Base-by-base conservation (phyloP, 129 eudicot genomes). In the Artemisia argyi region DNA sequence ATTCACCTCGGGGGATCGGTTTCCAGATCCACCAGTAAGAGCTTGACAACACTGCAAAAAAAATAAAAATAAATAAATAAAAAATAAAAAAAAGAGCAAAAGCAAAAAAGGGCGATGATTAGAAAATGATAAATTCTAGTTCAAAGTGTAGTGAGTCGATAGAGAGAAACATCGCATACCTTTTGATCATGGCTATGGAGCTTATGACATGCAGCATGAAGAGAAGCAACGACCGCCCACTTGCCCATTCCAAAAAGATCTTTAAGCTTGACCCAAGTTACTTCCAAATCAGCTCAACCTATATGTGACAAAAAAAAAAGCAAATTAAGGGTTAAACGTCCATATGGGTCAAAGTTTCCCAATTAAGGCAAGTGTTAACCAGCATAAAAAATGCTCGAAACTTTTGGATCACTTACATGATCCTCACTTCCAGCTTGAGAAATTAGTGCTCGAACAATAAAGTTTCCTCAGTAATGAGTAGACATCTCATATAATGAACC, bases 401-500 rank as follows among this genome's bases (percentile, higher is more conserved):
- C 14, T 14, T 17, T 47, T 39, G 26, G 5, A 54, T 20, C 62
- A 71, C 96, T 75, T 89, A 94, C 98, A 69, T 94, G 96, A 79
- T 76, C 83, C 57, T 82, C 80, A 64, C 56, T 78, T 82, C 83
- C 83, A 69, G 97, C 87, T 69, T 94, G 80, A 75, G 98, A 90
- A 65, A 90, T 76, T 61, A 94, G 83, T 16, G 98, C 88, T 77
- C 88, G 98, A 71, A 90, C 83, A 75, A 88, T 93, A 63, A 94
- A 94, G 83, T 94, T 94, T 55, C 87, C 98, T 71, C 89, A 87
- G 59, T 82, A 83, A 83, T 88, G 87, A 48, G 88, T 81, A 44
- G 98, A 87, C 84, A 94, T 61, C 56, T 72, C 80, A 79, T 80
- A 85, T 71, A 90, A 69, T 22, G 93, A 87, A 44, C 74, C 73